Conservation (phyloP, 176 grass and related monocot species). For the Avena atlantica region DNA sequence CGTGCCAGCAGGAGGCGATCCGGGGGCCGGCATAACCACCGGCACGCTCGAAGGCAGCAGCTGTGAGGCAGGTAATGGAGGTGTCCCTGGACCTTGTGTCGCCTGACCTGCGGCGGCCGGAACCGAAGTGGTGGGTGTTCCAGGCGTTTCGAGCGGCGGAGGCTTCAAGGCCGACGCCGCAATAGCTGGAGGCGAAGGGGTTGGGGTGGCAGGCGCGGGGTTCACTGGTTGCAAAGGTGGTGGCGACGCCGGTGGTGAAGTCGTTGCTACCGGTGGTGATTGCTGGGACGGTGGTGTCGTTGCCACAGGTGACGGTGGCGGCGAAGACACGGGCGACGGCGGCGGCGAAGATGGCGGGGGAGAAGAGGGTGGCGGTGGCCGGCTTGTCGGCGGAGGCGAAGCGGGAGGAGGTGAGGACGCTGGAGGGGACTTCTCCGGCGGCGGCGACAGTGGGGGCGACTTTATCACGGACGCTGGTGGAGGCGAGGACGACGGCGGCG, state of each 20-base stretch:
- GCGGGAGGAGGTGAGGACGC: slow-evolving; percentile 32
- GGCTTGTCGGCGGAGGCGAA: slow-evolving; percentile 16
- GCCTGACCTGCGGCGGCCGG: neutral
- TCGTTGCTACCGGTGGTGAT: neutral
- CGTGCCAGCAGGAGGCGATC: neutral
- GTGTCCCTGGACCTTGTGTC: neutral
- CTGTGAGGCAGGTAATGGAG: neutral
- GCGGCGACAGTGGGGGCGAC: neutral
- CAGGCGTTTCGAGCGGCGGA: neutral
- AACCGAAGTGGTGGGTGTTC: neutral
- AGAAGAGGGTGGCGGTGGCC: slow-evolving; percentile 34
- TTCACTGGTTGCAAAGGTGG: slow-evolving; percentile 23
- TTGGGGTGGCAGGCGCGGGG: neutral
- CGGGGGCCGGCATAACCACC: slow-evolving; percentile 28
- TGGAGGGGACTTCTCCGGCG: neutral
- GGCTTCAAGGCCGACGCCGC: neutral
- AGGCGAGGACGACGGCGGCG: too few relatives aligned
- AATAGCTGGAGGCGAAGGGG: neutral
- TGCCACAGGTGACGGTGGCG: neutral
- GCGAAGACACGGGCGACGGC: neutral
- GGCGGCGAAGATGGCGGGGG: slow-evolving; percentile 17
- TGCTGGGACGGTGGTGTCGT: neutral
- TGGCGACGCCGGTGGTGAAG: slow-evolving; percentile 3
- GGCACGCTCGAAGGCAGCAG: neutral
- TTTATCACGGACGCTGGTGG: neutral